Evolutionary conservation across 176 grass and related monocot species (phyloP), one percentile per base, ranked within the genome.

Genomic region (Urochloa ruziziensis): DNA sequence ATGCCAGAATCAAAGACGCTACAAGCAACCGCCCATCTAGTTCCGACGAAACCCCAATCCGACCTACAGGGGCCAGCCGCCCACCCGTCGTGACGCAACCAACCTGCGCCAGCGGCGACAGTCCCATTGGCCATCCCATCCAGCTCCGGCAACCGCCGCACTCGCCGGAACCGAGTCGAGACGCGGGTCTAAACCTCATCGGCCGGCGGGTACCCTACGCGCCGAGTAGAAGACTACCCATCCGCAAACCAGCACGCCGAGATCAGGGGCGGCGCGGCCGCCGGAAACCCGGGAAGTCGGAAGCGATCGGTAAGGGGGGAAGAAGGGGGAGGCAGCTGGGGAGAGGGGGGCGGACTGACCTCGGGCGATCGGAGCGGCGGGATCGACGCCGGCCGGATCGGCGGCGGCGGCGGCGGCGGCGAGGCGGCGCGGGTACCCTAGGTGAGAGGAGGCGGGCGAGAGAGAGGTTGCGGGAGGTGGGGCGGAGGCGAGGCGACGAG

Each of bases 381-480:
- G 72, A 68, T 76, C 62, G 73, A 39, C 24, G 43, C 77, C 51
- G 42, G 4, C 23, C 57, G 16, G 69, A 51, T 62, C 82, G 52
- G 14, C 67, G 13, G 74, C 16, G 48, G 65, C n/a, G 63, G 74
- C 14, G 46, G 11, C 56, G 62, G 25, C 73, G n/a, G n/a, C n/a
- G 85, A 39, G 65, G 62, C 34, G 56, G 57, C 69, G 86, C 19
- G 75, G 18, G 33, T 78, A 71, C 83, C 88, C 88, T 86, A 90
- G 88, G 62, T 43, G 52, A 75, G 77, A 74, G 40, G 73, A 63
- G 76, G 52, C 47, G 32, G 34, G 54, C 7, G 14, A n/a, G 54
- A 27, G 43, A 52, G 56, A 21, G 23, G n/a, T 25, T 18, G 39
- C 15, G 29, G 6, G 19, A 8, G 6, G 35, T 28, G 6, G 36